A percentile compares a stretch with the other conserved stretches of the same genome.
Evolutionary conservation across 768 basidiomycete genomes (phyloP).

Genomic region (Mrakia blollopis): DNA sequence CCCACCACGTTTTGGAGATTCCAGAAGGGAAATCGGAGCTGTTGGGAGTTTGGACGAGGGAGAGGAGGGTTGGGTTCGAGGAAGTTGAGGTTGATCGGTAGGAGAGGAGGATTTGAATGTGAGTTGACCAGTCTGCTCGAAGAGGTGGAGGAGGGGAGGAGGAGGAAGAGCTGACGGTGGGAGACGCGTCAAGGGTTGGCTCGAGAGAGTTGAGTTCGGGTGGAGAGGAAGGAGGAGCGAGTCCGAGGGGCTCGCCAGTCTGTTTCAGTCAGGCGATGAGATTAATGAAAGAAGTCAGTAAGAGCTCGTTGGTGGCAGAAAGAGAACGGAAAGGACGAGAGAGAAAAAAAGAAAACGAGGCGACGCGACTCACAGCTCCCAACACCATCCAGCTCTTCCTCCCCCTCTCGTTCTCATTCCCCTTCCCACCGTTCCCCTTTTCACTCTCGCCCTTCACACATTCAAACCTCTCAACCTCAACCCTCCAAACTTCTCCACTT

Average conservation of each 20-base stretch:
- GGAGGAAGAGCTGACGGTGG: background rate
- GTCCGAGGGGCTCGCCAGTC: constrained; percentile 24
- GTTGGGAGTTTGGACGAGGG: constrained; percentile 11
- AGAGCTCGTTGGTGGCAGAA: background rate
- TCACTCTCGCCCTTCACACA: background rate
- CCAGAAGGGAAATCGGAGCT: background rate
- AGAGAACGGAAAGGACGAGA: background rate
- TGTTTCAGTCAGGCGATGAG: background rate
- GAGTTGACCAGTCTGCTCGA: background rate
- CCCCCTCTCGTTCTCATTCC: background rate
- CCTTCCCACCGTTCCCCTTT: background rate
- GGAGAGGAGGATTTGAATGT: background rate
- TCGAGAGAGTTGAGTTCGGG: background rate
- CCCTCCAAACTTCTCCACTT: constrained; percentile 3
- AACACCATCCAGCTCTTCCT: background rate
- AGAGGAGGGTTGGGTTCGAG: background rate
- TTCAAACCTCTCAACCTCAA: background rate
- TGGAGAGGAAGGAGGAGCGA: background rate
- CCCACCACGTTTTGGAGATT: background rate
- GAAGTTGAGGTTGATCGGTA: background rate
- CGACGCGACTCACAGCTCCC: constrained; percentile 4
- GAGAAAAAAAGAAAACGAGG: background rate
- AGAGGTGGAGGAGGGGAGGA: background rate
- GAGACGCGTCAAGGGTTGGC: background rate
- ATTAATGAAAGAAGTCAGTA: background rate